Percentiles rank a stretch among this genome's conserved stretches.
Evolutionary conservation across 2,329 filamentous ascomycete species (phyloP).

Genomic region (Curvularia eragrostidis): DNA sequence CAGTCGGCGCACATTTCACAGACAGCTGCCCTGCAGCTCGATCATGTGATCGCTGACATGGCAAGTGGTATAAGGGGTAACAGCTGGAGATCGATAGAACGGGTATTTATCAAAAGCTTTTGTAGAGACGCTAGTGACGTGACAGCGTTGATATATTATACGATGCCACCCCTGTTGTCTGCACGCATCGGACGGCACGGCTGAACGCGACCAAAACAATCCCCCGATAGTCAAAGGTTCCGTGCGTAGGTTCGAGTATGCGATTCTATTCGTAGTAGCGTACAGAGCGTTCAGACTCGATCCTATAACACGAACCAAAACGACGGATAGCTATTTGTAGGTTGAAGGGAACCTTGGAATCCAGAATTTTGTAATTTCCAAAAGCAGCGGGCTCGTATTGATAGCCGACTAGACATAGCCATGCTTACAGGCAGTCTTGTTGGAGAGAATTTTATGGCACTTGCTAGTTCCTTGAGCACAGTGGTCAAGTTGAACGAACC

Average conservation of each 20-base stretch:
- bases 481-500: constrained; percentile 29
- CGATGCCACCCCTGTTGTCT: constrained; percentile 25
- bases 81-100: constrained; percentile 21
- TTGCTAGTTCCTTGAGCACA: constrained; percentile 22
- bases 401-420: constrained; percentile 14
- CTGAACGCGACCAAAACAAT: constrained; percentile 22
- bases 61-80: constrained; percentile 28
- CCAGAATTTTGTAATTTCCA: constrained; percentile 21
- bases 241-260: not conserved
- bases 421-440: constrained; percentile 15
- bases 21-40: not conserved
- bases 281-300: not conserved
- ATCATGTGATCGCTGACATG: constrained; percentile 13
- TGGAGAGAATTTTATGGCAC: constrained; percentile 17
- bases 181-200: constrained; percentile 20
- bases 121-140: constrained; percentile 17
- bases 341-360: constrained; percentile 23
- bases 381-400: constrained; percentile 14
- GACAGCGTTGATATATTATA: constrained; percentile 9
- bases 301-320: not conserved
- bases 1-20: constrained; percentile 28
- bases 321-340: constrained; percentile 6
- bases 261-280: not conserved
- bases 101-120: constrained; percentile 26
- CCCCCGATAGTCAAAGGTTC: constrained; percentile 19